Conservation (phyloP, 2,329 filamentous ascomycete species). For the Pseudogymnoascus sp. region DNA sequence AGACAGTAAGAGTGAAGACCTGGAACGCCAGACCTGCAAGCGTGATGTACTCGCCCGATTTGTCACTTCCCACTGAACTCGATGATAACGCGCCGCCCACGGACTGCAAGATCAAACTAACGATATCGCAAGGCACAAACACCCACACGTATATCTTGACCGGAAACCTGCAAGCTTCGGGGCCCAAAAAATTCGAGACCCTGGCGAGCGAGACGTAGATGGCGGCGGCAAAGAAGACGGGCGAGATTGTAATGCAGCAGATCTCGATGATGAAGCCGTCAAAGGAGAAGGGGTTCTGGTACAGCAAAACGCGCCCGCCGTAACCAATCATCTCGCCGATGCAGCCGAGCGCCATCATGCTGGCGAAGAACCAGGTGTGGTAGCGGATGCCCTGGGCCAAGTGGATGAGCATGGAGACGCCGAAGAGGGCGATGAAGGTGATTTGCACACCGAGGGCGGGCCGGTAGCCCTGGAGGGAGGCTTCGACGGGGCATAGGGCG, state of each 20-base stretch:
- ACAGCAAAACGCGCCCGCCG: slow-evolving; percentile 46
- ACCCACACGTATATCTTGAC: slow-evolving; percentile 26
- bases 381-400: slow-evolving; percentile 28
- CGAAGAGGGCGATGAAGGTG: slow-evolving; percentile 43
- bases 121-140: slow-evolving; percentile 56
- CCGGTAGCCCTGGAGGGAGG: slow-evolving; percentile 43
- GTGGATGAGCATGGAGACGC: slow-evolving; percentile 33
- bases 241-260: slow-evolving; percentile 53
- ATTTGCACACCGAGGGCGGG: slow-evolving; percentile 46
- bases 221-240: slow-evolving; percentile 55
- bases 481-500: slow-evolving; percentile 28
- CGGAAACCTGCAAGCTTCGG: slow-evolving; percentile 39
- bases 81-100: slow-evolving; percentile 50
- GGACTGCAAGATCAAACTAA: slow-evolving; percentile 52
- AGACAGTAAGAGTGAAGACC: slow-evolving; percentile 47
- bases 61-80: slow-evolving; percentile 37
- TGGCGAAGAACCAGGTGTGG: slow-evolving; percentile 18
- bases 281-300: slow-evolving; percentile 42
- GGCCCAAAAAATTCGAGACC: slow-evolving; percentile 40
- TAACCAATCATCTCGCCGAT: slow-evolving; percentile 52
- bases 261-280: slow-evolving; percentile 47
- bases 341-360: slow-evolving; percentile 45
- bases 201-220: slow-evolving; percentile 52
- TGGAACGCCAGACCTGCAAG: slow-evolving; percentile 55
- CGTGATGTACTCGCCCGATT: slow-evolving; percentile 50